These are phyloP conservation scores for Epichloe coenophiala DNA, from an alignment of 2,329 filamentous ascomycete genomes.

Conservation along the genomic window DNA sequence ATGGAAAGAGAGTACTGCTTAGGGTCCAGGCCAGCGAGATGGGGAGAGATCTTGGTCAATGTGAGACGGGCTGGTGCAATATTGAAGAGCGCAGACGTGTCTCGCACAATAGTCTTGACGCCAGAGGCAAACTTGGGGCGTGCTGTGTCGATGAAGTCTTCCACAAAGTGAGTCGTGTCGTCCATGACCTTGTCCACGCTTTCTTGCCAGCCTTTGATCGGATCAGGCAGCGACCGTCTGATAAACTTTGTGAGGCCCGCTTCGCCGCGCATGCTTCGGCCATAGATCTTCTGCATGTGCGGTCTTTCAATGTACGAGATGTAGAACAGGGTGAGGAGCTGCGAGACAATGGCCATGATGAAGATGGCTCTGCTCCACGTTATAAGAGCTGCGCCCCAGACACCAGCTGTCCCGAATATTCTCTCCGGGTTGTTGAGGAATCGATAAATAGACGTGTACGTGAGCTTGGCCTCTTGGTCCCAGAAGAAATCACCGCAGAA, in stretches of 20 bases:
- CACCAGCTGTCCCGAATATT: slow-evolving; percentile 81
- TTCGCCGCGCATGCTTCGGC: slow-evolving; percentile 66
- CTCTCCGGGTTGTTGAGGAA: slow-evolving; percentile 97
- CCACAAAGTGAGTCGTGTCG: slow-evolving; percentile 76
- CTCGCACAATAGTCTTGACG: slow-evolving; percentile 74
- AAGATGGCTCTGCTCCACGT: slow-evolving; percentile 83
- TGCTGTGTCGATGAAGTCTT: slow-evolving; percentile 77
- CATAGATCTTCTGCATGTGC: slow-evolving; percentile 97
- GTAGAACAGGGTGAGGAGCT: slow-evolving; percentile 74
- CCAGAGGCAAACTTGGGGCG: slow-evolving; percentile 76
- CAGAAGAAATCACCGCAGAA: slow-evolving; percentile 99
- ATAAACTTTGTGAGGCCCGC: slow-evolving; percentile 88
- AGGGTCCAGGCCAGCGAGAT: slow-evolving; percentile 66
- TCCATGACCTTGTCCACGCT: slow-evolving; percentile 80
- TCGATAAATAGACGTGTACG: slow-evolving; percentile 93
- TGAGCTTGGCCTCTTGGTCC: slow-evolving; percentile 74
- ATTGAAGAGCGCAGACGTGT: slow-evolving; percentile 79
- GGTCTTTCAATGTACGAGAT: slow-evolving; percentile 90
- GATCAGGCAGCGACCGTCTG: slow-evolving; percentile 70
- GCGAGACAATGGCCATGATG: slow-evolving; percentile 71
- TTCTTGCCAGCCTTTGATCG: slow-evolving; percentile 70
- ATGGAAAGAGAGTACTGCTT: slow-evolving; percentile 70
- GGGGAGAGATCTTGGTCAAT: slow-evolving; percentile 64
- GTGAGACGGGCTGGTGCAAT: slow-evolving; percentile 78
- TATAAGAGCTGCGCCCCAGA: slow-evolving; percentile 90